phyloP scores from a whole-genome alignment of 2,329 filamentous ascomycete genomes.

The Apiospora phragmitis region DNA sequence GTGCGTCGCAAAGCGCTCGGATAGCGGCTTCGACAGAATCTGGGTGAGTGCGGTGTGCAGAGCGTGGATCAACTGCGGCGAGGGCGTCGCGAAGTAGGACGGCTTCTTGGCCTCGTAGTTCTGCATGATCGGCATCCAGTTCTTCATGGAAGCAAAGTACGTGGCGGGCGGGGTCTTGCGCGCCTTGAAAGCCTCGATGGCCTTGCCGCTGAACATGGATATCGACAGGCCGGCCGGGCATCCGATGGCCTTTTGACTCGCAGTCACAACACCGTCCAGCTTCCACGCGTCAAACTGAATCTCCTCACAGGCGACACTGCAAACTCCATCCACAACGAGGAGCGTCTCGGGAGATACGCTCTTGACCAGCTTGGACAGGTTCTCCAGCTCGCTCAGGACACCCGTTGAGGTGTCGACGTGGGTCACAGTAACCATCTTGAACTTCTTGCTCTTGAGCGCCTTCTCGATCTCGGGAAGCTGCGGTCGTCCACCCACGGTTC shows the following conservation, averaged over 20 bases:
- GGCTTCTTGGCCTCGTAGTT: constrained; percentile 98
- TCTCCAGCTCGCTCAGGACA: constrained; percentile 87
- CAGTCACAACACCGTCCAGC: constrained; percentile 89
- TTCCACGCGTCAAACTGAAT: constrained; percentile 95
- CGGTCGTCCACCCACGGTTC: constrained; percentile 83
- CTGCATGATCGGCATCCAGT: constrained; percentile 98
- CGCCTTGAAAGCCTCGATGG: constrained; percentile 76
- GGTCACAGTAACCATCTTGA: constrained; percentile 92
- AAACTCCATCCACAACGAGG: constrained; percentile 92
- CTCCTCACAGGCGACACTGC: constrained; percentile 94
- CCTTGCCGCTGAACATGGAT: constrained; percentile 87
- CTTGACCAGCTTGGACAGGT: constrained; percentile 79
- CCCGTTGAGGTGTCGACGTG: constrained; percentile 98
- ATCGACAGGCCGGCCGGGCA: constrained; percentile 93
- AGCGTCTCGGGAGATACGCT: constrained; percentile 88
- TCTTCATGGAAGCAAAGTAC: constrained; percentile 96
- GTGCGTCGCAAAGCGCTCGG: constrained; percentile 83
- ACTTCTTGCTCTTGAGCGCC: constrained; percentile 85
- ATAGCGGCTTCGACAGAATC: constrained; percentile 77
- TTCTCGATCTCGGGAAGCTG: constrained; percentile 86
- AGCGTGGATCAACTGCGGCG: constrained; percentile 89
- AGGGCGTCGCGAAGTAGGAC: constrained; percentile 96
- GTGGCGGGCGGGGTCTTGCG: constrained; percentile 80
- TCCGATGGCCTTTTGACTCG: constrained; percentile 95
- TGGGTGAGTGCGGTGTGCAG: constrained; percentile 86